phyloP scores from a whole-genome alignment of 306 rosid species.

The Cucumis cinereus region DNA sequence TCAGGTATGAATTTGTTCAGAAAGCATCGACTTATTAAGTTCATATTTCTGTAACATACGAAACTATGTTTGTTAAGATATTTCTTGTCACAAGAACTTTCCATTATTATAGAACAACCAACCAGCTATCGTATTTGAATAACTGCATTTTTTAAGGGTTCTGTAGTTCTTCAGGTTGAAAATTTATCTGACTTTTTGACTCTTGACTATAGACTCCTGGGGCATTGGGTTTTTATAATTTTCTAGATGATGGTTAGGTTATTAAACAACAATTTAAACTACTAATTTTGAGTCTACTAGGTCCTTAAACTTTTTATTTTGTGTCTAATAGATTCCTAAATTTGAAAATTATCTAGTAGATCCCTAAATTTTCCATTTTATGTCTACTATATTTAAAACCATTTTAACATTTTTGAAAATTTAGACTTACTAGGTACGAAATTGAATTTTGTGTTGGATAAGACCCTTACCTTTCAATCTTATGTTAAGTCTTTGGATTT shows the following conservation, averaged over 20 bases:
- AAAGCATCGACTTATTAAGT: background rate
- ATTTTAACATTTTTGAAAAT: too few species aligned
- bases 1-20: constrained; percentile 17
- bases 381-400: too few species aligned
- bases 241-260: background rate
- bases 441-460: too few species aligned
- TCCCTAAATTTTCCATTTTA: background rate
- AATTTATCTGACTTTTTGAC: too few species aligned
- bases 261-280: background rate
- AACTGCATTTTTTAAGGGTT: background rate
- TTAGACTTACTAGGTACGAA: too few species aligned
- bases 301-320: too few species aligned
- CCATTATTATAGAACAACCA: background rate
- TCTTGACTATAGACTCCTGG: background rate
- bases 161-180: background rate
- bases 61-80: background rate
- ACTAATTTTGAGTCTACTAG: too few species aligned
- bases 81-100: background rate
- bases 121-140: background rate
- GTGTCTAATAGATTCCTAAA: too few species aligned
- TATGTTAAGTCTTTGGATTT: too few species aligned
- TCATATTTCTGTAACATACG: background rate
- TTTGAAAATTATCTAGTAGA: too few species aligned
- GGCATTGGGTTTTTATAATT: background rate
- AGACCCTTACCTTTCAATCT: too few species aligned